Evolutionary conservation across 495 filamentous ascomycete genomes (phyloP).

Genomic region (Schizothecium vesticola): DNA sequence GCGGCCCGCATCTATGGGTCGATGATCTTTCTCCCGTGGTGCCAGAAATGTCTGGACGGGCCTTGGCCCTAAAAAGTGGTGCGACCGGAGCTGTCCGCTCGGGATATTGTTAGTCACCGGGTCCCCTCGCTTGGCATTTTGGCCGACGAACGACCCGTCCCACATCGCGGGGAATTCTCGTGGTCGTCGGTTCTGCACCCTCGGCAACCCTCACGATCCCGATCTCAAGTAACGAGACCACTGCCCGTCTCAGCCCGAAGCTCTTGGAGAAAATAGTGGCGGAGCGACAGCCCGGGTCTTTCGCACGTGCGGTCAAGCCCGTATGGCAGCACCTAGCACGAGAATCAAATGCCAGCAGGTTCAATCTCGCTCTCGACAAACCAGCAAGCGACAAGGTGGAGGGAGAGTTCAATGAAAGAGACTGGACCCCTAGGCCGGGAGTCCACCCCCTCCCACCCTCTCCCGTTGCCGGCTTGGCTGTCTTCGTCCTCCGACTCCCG

Average conservation of each 20-base stretch:
- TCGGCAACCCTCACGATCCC: neutral
- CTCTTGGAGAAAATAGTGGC: neutral
- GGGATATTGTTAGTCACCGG: conserved; percentile 17
- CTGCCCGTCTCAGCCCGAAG: neutral
- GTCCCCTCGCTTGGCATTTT: neutral
- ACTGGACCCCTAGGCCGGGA: too few relatives aligned
- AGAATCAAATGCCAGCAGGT: too few relatives aligned
- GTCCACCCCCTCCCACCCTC: too few relatives aligned
- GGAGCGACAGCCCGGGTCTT: neutral
- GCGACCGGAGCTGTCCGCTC: conserved; percentile 22
- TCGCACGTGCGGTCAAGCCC: too few relatives aligned
- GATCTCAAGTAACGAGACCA: neutral
- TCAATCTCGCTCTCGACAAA: too few relatives aligned
- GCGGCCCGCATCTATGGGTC: conserved; percentile 12
- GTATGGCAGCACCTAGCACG: too few relatives aligned
- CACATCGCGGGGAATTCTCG: conserved; percentile 22
- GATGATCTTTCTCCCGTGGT: conserved; percentile 10
- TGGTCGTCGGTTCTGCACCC: neutral
- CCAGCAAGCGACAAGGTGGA: too few relatives aligned
- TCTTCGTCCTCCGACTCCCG: neutral
- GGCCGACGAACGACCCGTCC: neutral
- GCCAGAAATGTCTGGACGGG: conserved; percentile 12
- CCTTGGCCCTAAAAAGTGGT: conserved; percentile 19
- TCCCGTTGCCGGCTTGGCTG: neutral
- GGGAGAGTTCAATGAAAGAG: neutral